A percentile compares a stretch with the other conserved stretches of the same genome.
Evolutionary conservation across 768 basidiomycete species (phyloP).

Genomic region (Amanita rubescens): DNA sequence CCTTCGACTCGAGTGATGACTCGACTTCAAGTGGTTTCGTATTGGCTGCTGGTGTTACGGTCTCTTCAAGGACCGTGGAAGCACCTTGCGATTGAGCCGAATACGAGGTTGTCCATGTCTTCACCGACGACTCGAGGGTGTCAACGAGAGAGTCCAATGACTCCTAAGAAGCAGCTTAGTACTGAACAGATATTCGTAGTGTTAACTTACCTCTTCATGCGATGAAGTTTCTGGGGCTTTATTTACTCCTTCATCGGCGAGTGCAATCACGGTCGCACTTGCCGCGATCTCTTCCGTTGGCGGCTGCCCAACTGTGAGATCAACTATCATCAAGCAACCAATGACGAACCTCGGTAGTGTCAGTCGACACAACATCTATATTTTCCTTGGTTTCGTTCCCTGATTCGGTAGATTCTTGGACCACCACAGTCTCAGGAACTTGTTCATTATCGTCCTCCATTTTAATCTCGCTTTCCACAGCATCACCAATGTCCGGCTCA

Average conservation of each 20-base stretch:
- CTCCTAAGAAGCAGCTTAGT: not conserved
- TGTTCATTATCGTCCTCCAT: not conserved
- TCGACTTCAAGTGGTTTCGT: not conserved
- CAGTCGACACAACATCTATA: not conserved
- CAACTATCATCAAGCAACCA: not conserved
- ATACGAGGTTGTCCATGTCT: slow-evolving; percentile 1
- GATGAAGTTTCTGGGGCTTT: no score
- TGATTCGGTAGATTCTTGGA: not conserved
- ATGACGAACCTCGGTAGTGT: not conserved
- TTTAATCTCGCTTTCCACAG: not conserved
- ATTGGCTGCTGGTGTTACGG: not conserved
- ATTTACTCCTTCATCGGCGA: no score
- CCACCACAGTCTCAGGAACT: no score
- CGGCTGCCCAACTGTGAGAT: slow-evolving; percentile 2
- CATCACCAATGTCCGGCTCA: not conserved
- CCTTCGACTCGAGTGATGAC: not conserved
- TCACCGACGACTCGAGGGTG: not conserved
- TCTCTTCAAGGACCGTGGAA: not conserved
- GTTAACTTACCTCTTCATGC: no score
- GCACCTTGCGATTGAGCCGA: not conserved
- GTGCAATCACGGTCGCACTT: not conserved
- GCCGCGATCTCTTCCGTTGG: not conserved
- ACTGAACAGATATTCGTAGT: no score
- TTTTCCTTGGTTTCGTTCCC: not conserved
- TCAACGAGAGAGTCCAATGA: not conserved